Conservation (phyloP, 2,329 filamentous ascomycete genomes). For the Diaporthe helianthi region DNA sequence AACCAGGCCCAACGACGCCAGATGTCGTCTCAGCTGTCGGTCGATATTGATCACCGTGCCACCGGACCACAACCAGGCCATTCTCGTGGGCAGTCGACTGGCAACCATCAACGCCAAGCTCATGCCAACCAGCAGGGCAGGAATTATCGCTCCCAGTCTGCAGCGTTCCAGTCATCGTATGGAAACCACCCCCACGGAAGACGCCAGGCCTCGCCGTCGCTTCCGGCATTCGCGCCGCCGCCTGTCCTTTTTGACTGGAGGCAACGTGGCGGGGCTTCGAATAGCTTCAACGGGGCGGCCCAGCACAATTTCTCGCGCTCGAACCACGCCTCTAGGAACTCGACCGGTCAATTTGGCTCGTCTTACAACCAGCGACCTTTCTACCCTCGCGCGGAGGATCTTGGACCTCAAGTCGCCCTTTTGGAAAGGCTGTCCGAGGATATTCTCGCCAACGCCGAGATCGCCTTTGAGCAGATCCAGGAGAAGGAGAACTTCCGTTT, state of each 20-base stretch:
- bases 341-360: conserved; percentile 10
- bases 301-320: conserved; percentile 34
- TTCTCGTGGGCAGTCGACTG: conserved; percentile 42
- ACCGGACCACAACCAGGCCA: conserved; percentile 41
- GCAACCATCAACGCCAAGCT: conserved; percentile 41
- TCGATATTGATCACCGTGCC: conserved; percentile 59
- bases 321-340: conserved; percentile 25
- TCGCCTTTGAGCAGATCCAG: conserved; percentile 66
- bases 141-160: conserved; percentile 44
- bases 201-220: conserved; percentile 44
- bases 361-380: conserved; percentile 43
- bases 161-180: conserved; percentile 42
- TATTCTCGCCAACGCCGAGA: conserved; percentile 67
- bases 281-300: conserved; percentile 33
- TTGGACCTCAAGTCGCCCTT: conserved; percentile 55
- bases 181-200: conserved; percentile 38
- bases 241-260: conserved; percentile 42
- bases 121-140: conserved; percentile 39
- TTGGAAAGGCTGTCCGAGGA: conserved; percentile 56
- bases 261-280: conserved; percentile 35
- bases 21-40: conserved; percentile 65
- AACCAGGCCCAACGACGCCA: conserved; percentile 71
- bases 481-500: conserved; percentile 76
- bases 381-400: conserved; percentile 49
- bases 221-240: conserved; percentile 39